Evolutionary conservation across 164 flowering plant species (phyloP), one percentile per base, ranked within the genome.

Genomic region (Umbilicus rupestris): DNA sequence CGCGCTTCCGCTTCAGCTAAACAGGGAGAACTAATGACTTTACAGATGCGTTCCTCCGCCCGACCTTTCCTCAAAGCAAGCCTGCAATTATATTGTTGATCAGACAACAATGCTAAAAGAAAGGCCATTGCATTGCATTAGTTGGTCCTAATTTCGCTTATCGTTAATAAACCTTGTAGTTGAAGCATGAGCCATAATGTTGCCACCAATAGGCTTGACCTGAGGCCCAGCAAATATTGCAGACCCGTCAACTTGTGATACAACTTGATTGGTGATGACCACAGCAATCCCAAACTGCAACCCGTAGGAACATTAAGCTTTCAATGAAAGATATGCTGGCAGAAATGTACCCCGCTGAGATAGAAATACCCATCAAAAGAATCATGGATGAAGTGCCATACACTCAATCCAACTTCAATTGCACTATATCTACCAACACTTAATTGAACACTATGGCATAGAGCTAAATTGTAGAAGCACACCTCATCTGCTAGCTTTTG

Each of bases 401-500:
- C 19, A 24, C 60, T 55, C 6, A 7, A 28, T 14, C 44, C 12
- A 7, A 41, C 12, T 41, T 41, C 10, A 33, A 55, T 30, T 26
- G 33, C 31, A n/a, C 55, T 7, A n/a, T 10, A 47, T n/a, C 24
- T 29, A 42, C 9, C 1, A 16, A 35, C 14, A 39, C 22, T 12
- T n/a, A 62, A 31, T 16, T 33, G 26, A 35, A 6, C 28, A 33
- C 45, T 24, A 39, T 5, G 42, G 5, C 20, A 17, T 41, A 20
- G 7, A 62, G 22, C 12, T 0, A 31, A 22, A 16, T 46, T 55
- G 7, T 6, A 33, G 35, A 19, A 63, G n/a, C 55, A 16, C 64
- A 87, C 98, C 97, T 93, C 97, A 78, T 93, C 97, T 37, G 97
- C 98, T 69, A 90, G 70, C 76, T 93, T 93, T 78, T 93, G 97